Base-by-base conservation (phyloP, 78 protist species). In the Dictyostelium intermedium region DNA sequence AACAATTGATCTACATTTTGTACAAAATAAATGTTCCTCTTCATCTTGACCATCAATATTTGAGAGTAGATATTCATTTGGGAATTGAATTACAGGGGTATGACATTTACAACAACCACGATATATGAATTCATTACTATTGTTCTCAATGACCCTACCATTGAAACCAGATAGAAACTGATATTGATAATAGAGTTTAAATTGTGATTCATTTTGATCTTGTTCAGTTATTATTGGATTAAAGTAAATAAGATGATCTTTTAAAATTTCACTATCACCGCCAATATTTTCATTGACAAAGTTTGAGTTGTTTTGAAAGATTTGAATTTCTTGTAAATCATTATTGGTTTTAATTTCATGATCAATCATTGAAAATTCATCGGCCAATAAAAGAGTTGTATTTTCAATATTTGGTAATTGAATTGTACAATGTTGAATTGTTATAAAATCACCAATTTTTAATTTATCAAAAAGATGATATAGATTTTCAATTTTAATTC, bases 21-120 rank as follows among this genome's bases (percentile, higher is more conserved):
- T n/a, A 10, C 82, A 77, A 77, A 77, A 77, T 25, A 77, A 77
- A 11, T 43, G 34, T 41, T 77, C 82, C 18, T 32, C 1, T 37
- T 74, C 47, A 74, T 74, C 50, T 1, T 10, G 11, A 72, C 45
- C 37, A 14, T 72, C 45, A 16, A 30, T 13, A 34, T 72, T 72
- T 72, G 39, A 27, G 37, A 72, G 35, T 16, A 72, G 43, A 72
- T 77, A 41, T 41, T 77, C 82, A 41, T n/a, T 41, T 77, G 82
- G 82, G 41, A 77, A 77, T 41, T 16, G 61, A 8, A 23, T 18
- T 5, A 77, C 82, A n/a, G 60, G 50, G 8, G 82, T n/a, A 14
- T 77, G 82, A 77, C 82, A 77, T 77, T 25, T n/a, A 41, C 35
- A 41, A 77, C 82, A 77, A 41, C 82, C 82, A 77, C 82, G 82